These are phyloP conservation scores for Kazachstania sp. DNA, from an alignment of 1,139 yeast genomes.

Conservation along the genomic window DNA sequence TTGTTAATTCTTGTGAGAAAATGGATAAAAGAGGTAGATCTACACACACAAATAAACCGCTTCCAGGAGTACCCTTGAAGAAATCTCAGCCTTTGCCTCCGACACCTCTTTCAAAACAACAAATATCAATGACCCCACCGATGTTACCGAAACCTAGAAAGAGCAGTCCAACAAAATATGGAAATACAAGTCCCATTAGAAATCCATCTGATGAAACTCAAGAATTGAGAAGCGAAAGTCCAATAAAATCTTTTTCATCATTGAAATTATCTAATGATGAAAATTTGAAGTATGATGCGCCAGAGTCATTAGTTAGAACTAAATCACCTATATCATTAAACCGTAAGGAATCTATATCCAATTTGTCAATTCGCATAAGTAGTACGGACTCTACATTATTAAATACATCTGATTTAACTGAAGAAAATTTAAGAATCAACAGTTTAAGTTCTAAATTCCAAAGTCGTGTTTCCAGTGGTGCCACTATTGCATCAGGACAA, in stretches of 20 bases:
- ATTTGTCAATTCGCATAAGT: slow-evolving; percentile 8
- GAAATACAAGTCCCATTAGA: slow-evolving; percentile 7
- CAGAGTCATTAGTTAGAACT: slow-evolving; percentile 1
- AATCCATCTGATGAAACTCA: neutral
- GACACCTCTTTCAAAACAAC: slow-evolving; percentile 3
- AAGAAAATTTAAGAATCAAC: neutral
- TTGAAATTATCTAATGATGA: slow-evolving; percentile 5
- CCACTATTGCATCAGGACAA: neutral
- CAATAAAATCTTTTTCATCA: slow-evolving; percentile 8
- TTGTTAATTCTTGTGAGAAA: slow-evolving; percentile 10
- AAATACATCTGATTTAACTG: neutral
- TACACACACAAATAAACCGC: neutral
- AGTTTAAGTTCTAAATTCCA: neutral
- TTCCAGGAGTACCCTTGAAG: neutral
- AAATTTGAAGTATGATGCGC: neutral
- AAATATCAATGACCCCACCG: slow-evolving; percentile 11
- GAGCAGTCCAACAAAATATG: slow-evolving; percentile 18
- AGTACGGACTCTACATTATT: slow-evolving; percentile 10
- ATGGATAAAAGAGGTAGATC: slow-evolving; percentile 4
- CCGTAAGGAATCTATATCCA: slow-evolving; percentile 7
- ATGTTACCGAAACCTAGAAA: slow-evolving; percentile 25
- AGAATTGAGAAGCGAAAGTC: slow-evolving; percentile 4
- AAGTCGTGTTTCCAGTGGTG: neutral
- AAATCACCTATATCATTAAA: neutral
- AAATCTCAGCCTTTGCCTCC: neutral